phyloP scores from a whole-genome alignment of 2,329 filamentous ascomycete species.

The Cladosporium sp. region DNA sequence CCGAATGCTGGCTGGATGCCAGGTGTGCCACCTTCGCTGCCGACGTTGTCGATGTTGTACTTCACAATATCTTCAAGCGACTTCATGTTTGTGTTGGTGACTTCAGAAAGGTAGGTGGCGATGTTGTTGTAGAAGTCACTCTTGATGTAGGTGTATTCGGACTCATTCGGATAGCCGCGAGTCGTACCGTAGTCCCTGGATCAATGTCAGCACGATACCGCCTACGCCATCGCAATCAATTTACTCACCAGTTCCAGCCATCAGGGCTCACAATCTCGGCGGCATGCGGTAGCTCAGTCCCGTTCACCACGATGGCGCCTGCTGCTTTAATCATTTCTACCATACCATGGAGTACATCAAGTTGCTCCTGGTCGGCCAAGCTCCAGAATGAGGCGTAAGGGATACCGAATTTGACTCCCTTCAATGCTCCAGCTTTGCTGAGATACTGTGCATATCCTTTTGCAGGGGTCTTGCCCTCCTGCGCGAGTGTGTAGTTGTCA shows the following conservation, averaged over 20 bases:
- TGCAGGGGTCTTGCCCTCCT: constrained; percentile 51
- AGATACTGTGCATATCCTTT: constrained; percentile 58
- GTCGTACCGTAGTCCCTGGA: constrained; percentile 54
- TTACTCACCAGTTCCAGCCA: constrained; percentile 63
- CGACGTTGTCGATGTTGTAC: constrained; percentile 57
- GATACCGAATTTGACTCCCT: constrained; percentile 63
- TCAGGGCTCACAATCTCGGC: constrained; percentile 58
- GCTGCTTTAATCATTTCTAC: constrained; percentile 54
- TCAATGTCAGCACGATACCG: background rate
- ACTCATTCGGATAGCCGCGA: constrained; percentile 65
- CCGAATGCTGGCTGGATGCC: constrained; percentile 57
- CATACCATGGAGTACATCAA: constrained; percentile 45
- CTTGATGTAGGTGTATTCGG: constrained; percentile 69
- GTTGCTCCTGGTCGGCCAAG: constrained; percentile 54
- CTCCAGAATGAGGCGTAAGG: constrained; percentile 71
- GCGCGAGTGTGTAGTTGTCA: constrained; percentile 63
- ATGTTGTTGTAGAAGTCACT: constrained; percentile 68
- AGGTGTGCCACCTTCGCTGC: constrained; percentile 62
- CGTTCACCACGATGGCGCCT: constrained; percentile 65
- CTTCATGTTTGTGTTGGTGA: constrained; percentile 57
- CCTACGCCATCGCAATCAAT: background rate
- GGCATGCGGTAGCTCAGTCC: constrained; percentile 63
- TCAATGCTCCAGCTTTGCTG: constrained; percentile 49
- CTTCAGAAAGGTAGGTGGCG: constrained; percentile 57
- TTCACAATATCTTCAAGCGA: constrained; percentile 62